Evolutionary conservation across 768 basidiomycete genomes (phyloP).

Genomic region (Tricholoma bakamatsutake): DNA sequence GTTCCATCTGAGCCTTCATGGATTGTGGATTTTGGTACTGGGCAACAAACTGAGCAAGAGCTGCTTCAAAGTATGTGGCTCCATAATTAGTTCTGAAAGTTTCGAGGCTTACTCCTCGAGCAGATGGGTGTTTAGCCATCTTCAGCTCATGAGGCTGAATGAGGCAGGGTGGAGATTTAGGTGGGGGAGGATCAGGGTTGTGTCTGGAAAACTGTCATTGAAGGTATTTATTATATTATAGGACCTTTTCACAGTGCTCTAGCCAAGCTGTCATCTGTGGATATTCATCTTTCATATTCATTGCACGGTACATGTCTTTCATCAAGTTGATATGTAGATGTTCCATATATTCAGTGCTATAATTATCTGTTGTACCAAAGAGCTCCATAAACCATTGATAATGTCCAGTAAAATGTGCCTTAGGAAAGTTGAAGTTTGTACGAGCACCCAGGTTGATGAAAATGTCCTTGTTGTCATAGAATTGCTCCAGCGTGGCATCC

Average conservation of each 20-base stretch:
- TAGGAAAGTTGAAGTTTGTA: slow-evolving; percentile 8
- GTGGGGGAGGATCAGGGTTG: background rate
- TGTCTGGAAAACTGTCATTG: background rate
- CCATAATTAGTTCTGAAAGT: background rate
- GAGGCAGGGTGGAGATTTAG: background rate
- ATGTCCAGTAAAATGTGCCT: slow-evolving; percentile 7
- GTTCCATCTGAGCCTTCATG: background rate
- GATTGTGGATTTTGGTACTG: background rate
- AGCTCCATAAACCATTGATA: slow-evolving; percentile 3
- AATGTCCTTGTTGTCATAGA: slow-evolving; percentile 13
- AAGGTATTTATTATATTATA: background rate
- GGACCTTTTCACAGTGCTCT: slow-evolving; percentile 25
- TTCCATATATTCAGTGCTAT: slow-evolving; percentile 26
- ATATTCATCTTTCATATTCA: slow-evolving; percentile 28
- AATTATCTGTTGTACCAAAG: background rate
- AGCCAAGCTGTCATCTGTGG: slow-evolving; percentile 35
- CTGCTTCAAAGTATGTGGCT: background rate
- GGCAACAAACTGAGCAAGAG: background rate
- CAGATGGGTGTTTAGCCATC: background rate
- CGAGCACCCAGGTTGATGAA: slow-evolving; percentile 6
- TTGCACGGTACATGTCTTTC: slow-evolving; percentile 29
- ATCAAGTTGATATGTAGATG: slow-evolving; percentile 35
- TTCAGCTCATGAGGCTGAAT: background rate
- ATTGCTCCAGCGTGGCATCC: slow-evolving; percentile 5
- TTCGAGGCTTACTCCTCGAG: background rate